phyloP scores from a whole-genome alignment of 1,284 basidiomycete genomes.

The Earliella scabrosa region DNA sequence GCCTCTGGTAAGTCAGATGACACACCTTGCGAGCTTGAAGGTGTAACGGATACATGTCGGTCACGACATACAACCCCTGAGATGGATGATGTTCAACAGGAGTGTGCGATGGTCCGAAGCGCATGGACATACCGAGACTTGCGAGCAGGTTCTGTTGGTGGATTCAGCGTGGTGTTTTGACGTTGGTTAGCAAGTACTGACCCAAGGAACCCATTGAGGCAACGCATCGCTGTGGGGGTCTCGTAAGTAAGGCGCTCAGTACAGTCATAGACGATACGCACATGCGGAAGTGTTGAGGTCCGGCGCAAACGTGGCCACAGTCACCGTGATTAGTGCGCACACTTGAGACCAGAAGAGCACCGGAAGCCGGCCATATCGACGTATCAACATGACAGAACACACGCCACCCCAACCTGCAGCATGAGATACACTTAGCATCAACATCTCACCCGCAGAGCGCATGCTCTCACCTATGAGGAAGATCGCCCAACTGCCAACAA shows the following conservation, averaged over 20 bases:
- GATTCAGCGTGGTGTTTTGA: not conserved
- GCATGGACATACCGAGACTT: conserved; percentile 57
- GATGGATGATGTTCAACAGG: no score
- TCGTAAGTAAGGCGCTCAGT: not conserved
- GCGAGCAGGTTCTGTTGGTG: conserved; percentile 57
- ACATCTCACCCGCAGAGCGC: not conserved
- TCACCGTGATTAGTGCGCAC: conserved; percentile 49
- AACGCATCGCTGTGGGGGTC: conserved; percentile 63
- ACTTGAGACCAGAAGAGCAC: conserved; percentile 69
- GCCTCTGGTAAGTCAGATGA: not conserved
- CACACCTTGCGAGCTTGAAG: conserved; percentile 69
- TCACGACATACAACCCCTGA: conserved; percentile 66
- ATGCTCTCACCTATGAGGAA: conserved; percentile 55
- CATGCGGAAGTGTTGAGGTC: conserved; percentile 54
- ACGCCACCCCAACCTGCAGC: conserved; percentile 59
- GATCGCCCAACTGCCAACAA: conserved; percentile 58
- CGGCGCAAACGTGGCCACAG: conserved; percentile 57
- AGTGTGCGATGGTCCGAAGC: not conserved
- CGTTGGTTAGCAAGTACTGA: conserved; percentile 30
- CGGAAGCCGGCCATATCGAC: conserved; percentile 61
- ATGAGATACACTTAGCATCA: not conserved
- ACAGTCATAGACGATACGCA: conserved; percentile 25
- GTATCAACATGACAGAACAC: conserved; percentile 59
- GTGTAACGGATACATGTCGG: conserved; percentile 76
- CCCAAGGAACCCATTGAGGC: conserved; percentile 70